Base-by-base conservation (phyloP, 2,329 filamentous ascomycete species). In the Phoma herbarum region DNA sequence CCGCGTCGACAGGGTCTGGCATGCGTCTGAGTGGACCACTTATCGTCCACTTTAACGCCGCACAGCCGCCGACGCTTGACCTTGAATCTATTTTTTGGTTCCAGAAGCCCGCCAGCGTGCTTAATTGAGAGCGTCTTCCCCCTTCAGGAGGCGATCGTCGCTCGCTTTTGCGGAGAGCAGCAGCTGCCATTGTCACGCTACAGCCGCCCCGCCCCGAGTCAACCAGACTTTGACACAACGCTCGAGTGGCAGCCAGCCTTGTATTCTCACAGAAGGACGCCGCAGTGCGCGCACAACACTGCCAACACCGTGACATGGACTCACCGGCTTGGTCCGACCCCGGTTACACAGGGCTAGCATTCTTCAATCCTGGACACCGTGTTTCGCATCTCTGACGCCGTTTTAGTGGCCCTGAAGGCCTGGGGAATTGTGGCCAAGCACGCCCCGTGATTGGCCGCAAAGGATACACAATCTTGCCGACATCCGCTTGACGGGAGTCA, bases 121-220 rank as follows among this genome's bases (percentile, higher is more conserved):
- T 57, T 16, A 6, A 42, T 29, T 39, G 52, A 39, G 37, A 23
- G 16, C 39, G 31, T 49, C 56, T 59, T 53, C 43, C 63, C 44
- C 47, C 37, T 52, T 50, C 41, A 42, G 52, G 55, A 51, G 39
- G 52, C 33, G 58, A 63, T 65, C 63, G 61, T 37, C 56, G 35
- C 33, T 51, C 41, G 52, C 22, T 33, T 59, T 42, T 52, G 58
- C 48, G 58, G 58, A 57, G 58, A 37, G 43, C 43, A 37, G 43
- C 43, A 54, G 49, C 56, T 51, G 44, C 39, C 55, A 53, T 6
- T n/a, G 18, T 44, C 37, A 41, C 55, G 49, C 55, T 53, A 58
- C 49, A 49, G 50, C 31, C 56, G 56, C 50, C 29, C 45, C 56
- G 56, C 49, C 37, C 50, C 50, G 45, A 42, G 18, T 35, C 4